phyloP scores from a whole-genome alignment of 495 filamentous ascomycete species.

The Penicillium paxilli region DNA sequence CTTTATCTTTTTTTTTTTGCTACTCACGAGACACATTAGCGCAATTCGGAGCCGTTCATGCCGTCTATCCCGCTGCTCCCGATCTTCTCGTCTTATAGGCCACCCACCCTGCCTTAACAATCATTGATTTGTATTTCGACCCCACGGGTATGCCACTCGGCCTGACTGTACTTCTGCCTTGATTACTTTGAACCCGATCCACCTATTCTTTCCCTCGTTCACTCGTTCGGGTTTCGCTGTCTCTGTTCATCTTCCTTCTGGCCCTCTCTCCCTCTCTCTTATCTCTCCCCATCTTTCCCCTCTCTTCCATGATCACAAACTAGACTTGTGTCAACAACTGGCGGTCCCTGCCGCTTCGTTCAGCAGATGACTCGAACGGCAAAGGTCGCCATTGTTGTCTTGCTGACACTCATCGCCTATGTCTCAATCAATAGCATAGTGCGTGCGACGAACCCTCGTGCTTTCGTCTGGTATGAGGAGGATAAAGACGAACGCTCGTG shows the following conservation, averaged over 20 bases:
- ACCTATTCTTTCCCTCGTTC: slow-evolving; percentile 6
- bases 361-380: slow-evolving; percentile 45
- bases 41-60: not conserved
- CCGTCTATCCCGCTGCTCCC: not conserved
- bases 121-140: not conserved
- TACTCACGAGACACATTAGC: slow-evolving; percentile 10
- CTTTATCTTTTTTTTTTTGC: slow-evolving; percentile 4
- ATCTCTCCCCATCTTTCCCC: not conserved
- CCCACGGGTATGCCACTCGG: no score
- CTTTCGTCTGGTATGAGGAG: slow-evolving; percentile 46
- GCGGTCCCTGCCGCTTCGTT: slow-evolving; percentile 21
- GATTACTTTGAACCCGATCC: no score
- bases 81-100: slow-evolving; percentile 12
- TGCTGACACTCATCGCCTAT: slow-evolving; percentile 47
- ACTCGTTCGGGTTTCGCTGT: not conserved
- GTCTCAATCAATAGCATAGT: slow-evolving; percentile 44
- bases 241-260: not conserved
- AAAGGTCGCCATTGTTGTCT: slow-evolving; percentile 38
- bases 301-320: slow-evolving; percentile 17
- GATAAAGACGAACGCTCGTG: slow-evolving; percentile 62
- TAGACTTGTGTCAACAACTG: slow-evolving; percentile 12
- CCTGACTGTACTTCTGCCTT: no score
- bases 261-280: not conserved
- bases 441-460: slow-evolving; percentile 29
- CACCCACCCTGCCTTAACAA: not conserved